Base-by-base conservation (phyloP, 768 basidiomycete species). In the Russula ochroleuca region DNA sequence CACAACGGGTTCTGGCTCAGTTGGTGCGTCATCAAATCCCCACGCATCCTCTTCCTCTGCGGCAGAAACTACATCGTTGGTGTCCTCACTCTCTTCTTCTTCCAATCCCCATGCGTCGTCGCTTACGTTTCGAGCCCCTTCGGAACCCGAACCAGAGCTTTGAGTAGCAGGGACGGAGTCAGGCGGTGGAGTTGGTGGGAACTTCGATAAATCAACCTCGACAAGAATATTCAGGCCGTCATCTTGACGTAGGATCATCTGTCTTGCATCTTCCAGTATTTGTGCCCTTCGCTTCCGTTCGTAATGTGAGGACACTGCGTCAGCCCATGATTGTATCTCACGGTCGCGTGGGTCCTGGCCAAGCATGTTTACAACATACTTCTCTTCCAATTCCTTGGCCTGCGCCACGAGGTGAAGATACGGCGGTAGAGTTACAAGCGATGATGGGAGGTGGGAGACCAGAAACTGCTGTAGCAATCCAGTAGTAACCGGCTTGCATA, bases 271-370 rank as follows among this genome's bases (percentile, higher is more conserved):
- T 47, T 89, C 85, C 7, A 93, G 78, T 50, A 94, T 83, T 57
- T 78, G 77, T 38, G 82, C 75, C 15, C 93, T 80, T 69, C 92
- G 75, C 68, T 87, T 84, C 64, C 84, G 83, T 72, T 94, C 93
- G 72, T 94, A 96, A 73, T 92, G 90, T 3, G 79, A 75, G 19
- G 83, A 81, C 13, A 91, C 79, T 5, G 83, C 81, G 54, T 86
- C 80, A 4, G 81, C 82, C 90, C 94, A 96, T 7, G 74, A 69
- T 69, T 82, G 81, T 60, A 95, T 81, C 8, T 84, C 75, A 28
- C 76, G 76, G 50, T 86, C 84, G 6, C 75, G 74, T 14, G 67
- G 60, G 23, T 78, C 80, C 59, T 78, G 80, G 15, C 80, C 80
- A 17, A 89, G 75, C 62, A 86, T 68, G 15, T 72, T 72, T 15